Evolutionary conservation across 306 rosid genomes (phyloP).

Genomic region (Lupinus albus): DNA sequence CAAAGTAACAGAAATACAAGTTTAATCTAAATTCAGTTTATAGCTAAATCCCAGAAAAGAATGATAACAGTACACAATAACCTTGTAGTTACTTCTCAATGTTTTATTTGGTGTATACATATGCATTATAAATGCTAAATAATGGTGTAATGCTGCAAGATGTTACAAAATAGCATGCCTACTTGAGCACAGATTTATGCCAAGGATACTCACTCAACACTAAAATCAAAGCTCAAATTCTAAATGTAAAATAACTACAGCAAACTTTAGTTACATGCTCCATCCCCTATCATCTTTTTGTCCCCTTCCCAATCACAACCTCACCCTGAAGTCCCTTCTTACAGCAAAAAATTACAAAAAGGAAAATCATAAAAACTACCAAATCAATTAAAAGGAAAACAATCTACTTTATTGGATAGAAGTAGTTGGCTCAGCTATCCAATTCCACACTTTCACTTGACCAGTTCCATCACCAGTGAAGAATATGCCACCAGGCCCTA

Average conservation of each 20-base stretch:
- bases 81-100: neutral
- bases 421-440: slow-evolving; percentile 54
- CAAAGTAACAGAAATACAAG: too few relatives aligned
- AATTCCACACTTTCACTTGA: slow-evolving; percentile 85
- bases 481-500: slow-evolving; percentile 82
- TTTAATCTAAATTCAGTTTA: too few relatives aligned
- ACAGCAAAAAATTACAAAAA: slow-evolving; percentile 47
- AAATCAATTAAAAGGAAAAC: slow-evolving; percentile 18
- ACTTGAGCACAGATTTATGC: slow-evolving; percentile 33
- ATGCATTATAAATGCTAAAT: slow-evolving; percentile 27
- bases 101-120: slow-evolving; percentile 33
- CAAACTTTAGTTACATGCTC: slow-evolving; percentile 40
- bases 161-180: slow-evolving; percentile 34
- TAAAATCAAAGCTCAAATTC: slow-evolving; percentile 40
- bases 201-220: slow-evolving; percentile 40
- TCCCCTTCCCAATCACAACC: neutral
- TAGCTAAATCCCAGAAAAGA: too few relatives aligned
- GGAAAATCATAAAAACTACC: slow-evolving; percentile 39
- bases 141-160: slow-evolving; percentile 24
- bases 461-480: slow-evolving; percentile 96
- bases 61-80: neutral
- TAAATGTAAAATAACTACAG: slow-evolving; percentile 40
- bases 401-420: slow-evolving; percentile 41
- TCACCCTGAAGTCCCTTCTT: slow-evolving; percentile 41
- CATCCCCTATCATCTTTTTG: neutral